phyloP scores from a whole-genome alignment of 139 green algal genomes.

The Marvania coccoides region DNA sequence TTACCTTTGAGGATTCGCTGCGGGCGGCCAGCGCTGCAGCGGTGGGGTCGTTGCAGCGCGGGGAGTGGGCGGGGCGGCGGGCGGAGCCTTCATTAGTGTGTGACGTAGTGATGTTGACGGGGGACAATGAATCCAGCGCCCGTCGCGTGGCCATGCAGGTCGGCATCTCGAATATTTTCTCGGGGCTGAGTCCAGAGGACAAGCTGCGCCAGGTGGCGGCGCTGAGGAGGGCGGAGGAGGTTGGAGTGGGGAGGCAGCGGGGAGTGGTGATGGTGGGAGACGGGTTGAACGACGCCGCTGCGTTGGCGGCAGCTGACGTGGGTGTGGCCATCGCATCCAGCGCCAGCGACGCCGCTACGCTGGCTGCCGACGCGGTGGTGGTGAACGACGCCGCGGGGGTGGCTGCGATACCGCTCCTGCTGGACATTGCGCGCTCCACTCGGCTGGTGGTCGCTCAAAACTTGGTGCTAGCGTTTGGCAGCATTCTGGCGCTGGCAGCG shows the following conservation, averaged over 20 bases:
- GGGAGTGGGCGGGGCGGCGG: slow-evolving; percentile 4
- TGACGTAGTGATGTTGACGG: slow-evolving; percentile 47
- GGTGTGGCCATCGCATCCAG: slow-evolving; percentile 58
- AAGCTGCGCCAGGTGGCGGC: slow-evolving; percentile 51
- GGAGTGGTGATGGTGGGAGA: slow-evolving; percentile 76
- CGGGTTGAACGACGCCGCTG: slow-evolving; percentile 71
- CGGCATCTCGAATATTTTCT: slow-evolving; percentile 44
- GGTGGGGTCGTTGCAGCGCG: slow-evolving; percentile 42
- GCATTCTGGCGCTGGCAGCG: slow-evolving; percentile 58
- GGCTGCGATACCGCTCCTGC: slow-evolving; percentile 62
- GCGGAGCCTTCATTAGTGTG: neutral
- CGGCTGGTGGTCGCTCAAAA: slow-evolving; percentile 63
- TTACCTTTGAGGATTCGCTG: slow-evolving; percentile 66
- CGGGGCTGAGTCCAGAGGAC: slow-evolving; percentile 62
- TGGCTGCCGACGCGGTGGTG: slow-evolving; percentile 73
- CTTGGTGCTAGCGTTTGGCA: slow-evolving; percentile 61
- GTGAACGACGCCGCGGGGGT: slow-evolving; percentile 62
- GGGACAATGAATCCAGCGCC: slow-evolving; percentile 60
- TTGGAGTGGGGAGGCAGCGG: neutral
- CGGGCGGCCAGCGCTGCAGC: slow-evolving; percentile 32
- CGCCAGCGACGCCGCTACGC: slow-evolving; percentile 58
- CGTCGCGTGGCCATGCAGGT: slow-evolving; percentile 43
- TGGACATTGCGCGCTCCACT: slow-evolving; percentile 50
- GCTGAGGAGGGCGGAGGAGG: neutral
- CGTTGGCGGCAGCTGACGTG: slow-evolving; percentile 61